These are phyloP conservation scores for Aureobasidium sp. DNA, from an alignment of 2,329 filamentous ascomycete genomes.

Conservation along the genomic window DNA sequence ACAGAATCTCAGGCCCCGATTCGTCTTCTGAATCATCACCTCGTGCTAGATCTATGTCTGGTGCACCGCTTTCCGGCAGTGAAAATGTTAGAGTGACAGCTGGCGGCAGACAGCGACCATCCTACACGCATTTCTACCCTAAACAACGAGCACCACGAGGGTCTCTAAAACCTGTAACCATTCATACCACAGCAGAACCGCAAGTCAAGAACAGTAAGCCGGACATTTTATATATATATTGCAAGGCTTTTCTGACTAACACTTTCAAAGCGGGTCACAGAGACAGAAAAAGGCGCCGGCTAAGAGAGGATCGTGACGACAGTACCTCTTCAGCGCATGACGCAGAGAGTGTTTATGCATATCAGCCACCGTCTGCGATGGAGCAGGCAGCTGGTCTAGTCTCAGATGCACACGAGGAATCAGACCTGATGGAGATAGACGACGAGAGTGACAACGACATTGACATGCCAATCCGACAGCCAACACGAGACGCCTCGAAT, in stretches of 20 bases:
- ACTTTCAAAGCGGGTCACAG: not conserved
- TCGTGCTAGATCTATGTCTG: not conserved
- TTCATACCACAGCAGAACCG: not conserved
- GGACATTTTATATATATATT: not conserved
- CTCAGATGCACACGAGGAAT: not conserved
- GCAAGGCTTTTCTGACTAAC: not conserved
- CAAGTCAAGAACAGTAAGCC: not conserved
- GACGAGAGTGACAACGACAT: not conserved
- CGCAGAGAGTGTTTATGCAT: not conserved
- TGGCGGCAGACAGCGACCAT: constrained; percentile 27
- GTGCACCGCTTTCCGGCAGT: not conserved
- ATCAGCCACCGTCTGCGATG: constrained; percentile 1
- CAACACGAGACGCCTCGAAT: not conserved
- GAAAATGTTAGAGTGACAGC: not conserved
- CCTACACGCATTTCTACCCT: constrained; percentile 24
- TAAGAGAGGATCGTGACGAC: not conserved
- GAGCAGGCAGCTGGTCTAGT: not conserved
- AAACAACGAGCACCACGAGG: constrained; percentile 10
- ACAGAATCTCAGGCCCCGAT: not conserved
- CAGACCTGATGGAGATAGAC: not conserved
- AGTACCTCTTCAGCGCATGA: not conserved
- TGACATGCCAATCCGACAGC: not conserved
- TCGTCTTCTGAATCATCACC: not conserved
- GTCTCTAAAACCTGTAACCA: not conserved
- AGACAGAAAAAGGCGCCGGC: not conserved